Evolutionary conservation across 106 monocot genomes (phyloP).

Genomic region (Dioscorea zingiberensis): DNA sequence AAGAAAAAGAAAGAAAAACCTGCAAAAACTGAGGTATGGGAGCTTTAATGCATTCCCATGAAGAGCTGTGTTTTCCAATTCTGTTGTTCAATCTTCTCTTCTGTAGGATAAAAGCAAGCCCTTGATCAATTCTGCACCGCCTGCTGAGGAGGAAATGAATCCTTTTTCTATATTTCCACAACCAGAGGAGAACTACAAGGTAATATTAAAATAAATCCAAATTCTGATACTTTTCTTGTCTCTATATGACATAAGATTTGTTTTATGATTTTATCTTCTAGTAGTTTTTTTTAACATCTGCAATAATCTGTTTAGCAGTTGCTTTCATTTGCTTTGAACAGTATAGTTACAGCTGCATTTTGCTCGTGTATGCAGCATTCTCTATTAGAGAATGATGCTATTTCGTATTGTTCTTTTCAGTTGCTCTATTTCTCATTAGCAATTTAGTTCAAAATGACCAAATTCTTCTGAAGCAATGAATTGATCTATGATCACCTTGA

Average conservation of each 20-base stretch:
- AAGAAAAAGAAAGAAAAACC: constrained; percentile 97
- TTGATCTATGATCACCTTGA: too few species aligned
- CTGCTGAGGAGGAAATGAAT: constrained; percentile 72
- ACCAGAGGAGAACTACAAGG: constrained; percentile 87
- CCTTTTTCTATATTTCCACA: constrained; percentile 90
- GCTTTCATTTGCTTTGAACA: too few species aligned
- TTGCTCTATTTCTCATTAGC: too few species aligned
- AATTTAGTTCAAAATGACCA: too few species aligned
- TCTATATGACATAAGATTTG: neutral
- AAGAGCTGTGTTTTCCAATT: neutral
- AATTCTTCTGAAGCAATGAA: too few species aligned
- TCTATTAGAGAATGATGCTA: too few species aligned
- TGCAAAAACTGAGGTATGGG: constrained; percentile 60
- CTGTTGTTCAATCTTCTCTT: neutral
- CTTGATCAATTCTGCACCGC: constrained; percentile 8
- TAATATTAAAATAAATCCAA: constrained; percentile 8
- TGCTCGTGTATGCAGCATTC: too few species aligned
- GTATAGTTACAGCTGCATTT: too few species aligned
- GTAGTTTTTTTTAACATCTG: neutral
- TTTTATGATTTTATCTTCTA: neutral
- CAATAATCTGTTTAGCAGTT: neutral
- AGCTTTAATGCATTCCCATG: neutral
- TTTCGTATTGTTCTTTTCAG: too few species aligned
- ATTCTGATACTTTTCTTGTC: too few species aligned
- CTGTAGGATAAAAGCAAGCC: constrained; percentile 36